phyloP scores from a whole-genome alignment of 495 filamentous ascomycete genomes.

The Hypoxylon fuscum region DNA sequence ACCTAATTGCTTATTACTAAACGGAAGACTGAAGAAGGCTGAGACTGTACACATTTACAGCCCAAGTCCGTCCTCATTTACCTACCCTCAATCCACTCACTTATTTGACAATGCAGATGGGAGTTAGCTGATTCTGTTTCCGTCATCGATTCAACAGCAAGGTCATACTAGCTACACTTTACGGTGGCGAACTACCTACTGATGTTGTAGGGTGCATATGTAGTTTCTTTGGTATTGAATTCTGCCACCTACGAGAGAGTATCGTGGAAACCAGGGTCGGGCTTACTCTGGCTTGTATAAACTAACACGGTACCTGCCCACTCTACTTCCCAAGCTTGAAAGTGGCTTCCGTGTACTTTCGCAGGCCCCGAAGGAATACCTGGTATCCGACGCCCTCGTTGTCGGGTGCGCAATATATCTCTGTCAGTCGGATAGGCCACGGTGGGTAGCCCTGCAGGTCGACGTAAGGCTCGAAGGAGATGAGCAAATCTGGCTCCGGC shows the following conservation, averaged over 20 bases:
- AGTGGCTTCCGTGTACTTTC: conserved; percentile 84
- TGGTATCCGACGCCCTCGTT: conserved; percentile 88
- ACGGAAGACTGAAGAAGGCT: conserved; percentile 12
- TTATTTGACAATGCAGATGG: no score
- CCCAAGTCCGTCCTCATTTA: no score
- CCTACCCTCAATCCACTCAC: no score
- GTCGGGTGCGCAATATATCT: conserved; percentile 84
- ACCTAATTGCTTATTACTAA: conserved; percentile 1
- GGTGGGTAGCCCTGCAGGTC: conserved; percentile 92
- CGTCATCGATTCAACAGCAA: no score
- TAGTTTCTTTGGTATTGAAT: conserved; percentile 6
- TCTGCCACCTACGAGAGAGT: neutral
- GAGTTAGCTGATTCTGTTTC: no score
- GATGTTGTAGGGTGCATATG: no score
- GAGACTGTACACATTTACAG: neutral
- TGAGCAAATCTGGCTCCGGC: conserved; percentile 86
- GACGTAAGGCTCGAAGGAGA: conserved; percentile 83
- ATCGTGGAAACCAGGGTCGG: conserved; percentile 8
- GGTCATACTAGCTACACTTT: no score
- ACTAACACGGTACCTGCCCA: neutral
- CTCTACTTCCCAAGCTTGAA: conserved; percentile 85
- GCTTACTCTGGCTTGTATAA: neutral
- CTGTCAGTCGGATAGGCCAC: conserved; percentile 93
- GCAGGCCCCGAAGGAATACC: conserved; percentile 84
- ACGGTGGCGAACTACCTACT: no score